Percentiles rank a stretch among this genome's conserved stretches.
These are phyloP conservation scores for Penicillium sp. DNA, from an alignment of 2,329 filamentous ascomycete species.

Conservation along the genomic window DNA sequence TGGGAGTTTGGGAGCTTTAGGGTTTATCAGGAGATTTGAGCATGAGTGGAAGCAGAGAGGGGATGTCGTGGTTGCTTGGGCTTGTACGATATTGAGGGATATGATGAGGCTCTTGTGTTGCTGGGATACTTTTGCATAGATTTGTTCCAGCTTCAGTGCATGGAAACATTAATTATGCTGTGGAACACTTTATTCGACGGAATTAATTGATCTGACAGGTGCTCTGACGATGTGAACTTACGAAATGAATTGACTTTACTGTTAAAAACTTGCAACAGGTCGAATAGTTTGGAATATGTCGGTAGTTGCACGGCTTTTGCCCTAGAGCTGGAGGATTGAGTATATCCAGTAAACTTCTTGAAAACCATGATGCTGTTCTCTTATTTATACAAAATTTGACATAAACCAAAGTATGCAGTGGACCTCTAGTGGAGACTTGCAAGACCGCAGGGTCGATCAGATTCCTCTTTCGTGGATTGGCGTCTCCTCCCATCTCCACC, in stretches of 20 bases:
- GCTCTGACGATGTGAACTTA: not conserved
- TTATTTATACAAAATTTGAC: not conserved
- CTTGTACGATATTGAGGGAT: not conserved
- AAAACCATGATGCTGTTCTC: not conserved
- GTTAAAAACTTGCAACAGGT: not conserved
- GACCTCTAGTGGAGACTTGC: not conserved
- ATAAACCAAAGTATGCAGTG: not conserved
- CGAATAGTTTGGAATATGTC: not conserved
- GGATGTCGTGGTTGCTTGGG: not conserved
- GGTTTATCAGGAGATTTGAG: conserved; percentile 54
- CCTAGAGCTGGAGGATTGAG: too few relatives aligned
- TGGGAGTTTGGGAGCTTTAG: conserved; percentile 68
- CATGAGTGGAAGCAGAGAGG: too few relatives aligned
- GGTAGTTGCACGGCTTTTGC: too few relatives aligned
- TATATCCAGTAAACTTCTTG: too few relatives aligned
- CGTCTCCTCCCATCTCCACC: not conserved
- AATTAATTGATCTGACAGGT: not conserved
- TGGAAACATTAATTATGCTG: not conserved
- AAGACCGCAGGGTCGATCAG: not conserved
- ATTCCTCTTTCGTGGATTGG: not conserved
- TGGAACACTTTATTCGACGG: not conserved
- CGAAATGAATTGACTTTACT: not conserved
- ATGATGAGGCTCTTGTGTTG: not conserved
- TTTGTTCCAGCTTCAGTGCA: not conserved
- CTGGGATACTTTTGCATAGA: too few relatives aligned